Base-by-base conservation (phyloP, 1,284 basidiomycete species). In the Melampsora medusae region DNA sequence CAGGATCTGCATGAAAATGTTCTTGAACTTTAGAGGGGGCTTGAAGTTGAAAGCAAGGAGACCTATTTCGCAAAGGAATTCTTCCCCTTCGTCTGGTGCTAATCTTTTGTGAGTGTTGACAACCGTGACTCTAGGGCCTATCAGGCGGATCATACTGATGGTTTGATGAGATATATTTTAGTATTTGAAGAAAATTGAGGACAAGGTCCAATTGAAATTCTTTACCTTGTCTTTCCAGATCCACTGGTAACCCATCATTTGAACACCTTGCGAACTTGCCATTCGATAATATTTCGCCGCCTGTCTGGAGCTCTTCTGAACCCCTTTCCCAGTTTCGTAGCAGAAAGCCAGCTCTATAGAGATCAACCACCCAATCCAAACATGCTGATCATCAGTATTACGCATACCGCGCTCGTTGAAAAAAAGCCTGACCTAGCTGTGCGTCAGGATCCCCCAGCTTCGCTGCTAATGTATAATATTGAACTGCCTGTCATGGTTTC, bases 231-330 rank as follows among this genome's bases (percentile, higher is more conserved):
- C 59, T 46, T 76, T 76, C 73, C 73, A 76, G 60, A 76, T 76
- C 73, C 73, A 76, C 62, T 76, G 73, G 31, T 68, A 69, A 22
- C 73, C 73, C 73, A 76, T 76, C 73, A 68, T 76, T 38, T 69
- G 56, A 53, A 62, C 49, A 16, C 73, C 73, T 62, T 69, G 66
- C 31, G 25, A 28, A 35, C 42, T 61, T 31, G 73, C 73, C 73
- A 76, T 76, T 68, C 73, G 66, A 53, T 76, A 76, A 69, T 68
- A 76, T 28, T 48, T 68, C 19, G 73, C 73, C 25, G 73, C 73
- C 17, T 76, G 59, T 17, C 49, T 67, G 3, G 56, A 76, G 25
- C 60, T 76, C 68, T 48, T 62, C 31, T 69, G 61, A 5, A 69
- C 48, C 3, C 73, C 73, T 17, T 42, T 68, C 16, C 73, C 73